Evolutionary conservation across 495 filamentous ascomycete genomes (phyloP), one percentile per base, ranked within the genome.

Genomic region (Cercophora samala): DNA sequence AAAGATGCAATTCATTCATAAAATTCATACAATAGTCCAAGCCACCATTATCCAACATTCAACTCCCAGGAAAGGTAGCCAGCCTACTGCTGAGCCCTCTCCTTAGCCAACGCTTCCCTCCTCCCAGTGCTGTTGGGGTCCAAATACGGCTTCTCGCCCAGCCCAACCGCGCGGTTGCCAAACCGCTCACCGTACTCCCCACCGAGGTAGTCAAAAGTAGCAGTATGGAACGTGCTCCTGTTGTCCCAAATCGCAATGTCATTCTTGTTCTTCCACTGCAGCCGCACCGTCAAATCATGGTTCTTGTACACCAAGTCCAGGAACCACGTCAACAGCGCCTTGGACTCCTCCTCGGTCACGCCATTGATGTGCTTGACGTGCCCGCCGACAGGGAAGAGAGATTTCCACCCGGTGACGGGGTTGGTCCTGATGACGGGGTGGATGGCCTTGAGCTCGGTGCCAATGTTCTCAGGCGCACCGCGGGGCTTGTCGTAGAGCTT

Each of bases 161-260:
- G 71, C 11, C 87, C 83, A 0, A 90, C 86, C 9, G 81, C 85
- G 3, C 90, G 77, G 66, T 90, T 83, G 18, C 89, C 88, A 26
- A 84, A 83, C 37, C 89, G 76, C 60, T 83, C 79, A 2, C 86
- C 89, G 51, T 84, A 86, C 23, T 53, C 58, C 60, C 29, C 78
- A 69, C 86, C 82, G 3, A 82, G 78, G 55, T 82, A 90, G 74
- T 92, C 90, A 67, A 81, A 87, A 0, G 89, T 92, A 0, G 88
- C 89, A 0, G 84, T 83, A 70, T 92, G 90, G 71, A 87, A 91
- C 0, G 83, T 82, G 19, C 81, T 84, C 4, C 90, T 76, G 69
- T 93, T 92, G 75, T 92, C 90, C 90, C 90, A 93, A 68, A 93
- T 91, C 0, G 90, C 89, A 60, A 90, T 71, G 72, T 89, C 85